Evolutionary conservation across 306 rosid genomes (phyloP).

Genomic region (Lupinus albus): DNA sequence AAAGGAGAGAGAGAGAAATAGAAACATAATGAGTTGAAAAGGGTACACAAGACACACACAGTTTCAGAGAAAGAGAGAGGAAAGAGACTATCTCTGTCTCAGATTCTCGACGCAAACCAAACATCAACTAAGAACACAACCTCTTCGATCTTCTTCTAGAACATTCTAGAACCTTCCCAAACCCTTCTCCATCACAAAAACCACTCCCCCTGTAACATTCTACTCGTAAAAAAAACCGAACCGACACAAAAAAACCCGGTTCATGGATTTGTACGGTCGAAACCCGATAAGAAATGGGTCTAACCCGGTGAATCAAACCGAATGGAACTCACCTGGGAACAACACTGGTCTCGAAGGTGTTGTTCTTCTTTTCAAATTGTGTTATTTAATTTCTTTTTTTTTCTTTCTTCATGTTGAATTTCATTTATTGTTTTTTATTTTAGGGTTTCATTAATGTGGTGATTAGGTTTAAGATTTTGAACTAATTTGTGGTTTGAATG

Average conservation of each 20-base stretch:
- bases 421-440: neutral
- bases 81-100: conserved; percentile 20
- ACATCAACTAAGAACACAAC: conserved; percentile 29
- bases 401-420: neutral
- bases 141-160: conserved; percentile 50
- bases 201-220: neutral
- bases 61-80: neutral
- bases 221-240: conserved; percentile 33
- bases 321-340: conserved; percentile 62
- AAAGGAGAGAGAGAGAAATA: too few relatives aligned
- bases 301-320: conserved; percentile 55
- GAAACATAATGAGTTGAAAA: conserved; percentile 11
- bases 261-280: conserved; percentile 74
- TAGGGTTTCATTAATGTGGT: conserved; percentile 56
- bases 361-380: neutral
- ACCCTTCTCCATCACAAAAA: conserved; percentile 14
- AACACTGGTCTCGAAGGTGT: conserved; percentile 71
- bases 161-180: conserved; percentile 43
- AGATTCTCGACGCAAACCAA: conserved; percentile 29
- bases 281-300: conserved; percentile 63
- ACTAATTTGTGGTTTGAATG: conserved; percentile 24
- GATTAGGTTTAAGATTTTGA: conserved; percentile 42
- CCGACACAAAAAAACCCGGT: conserved; percentile 3
- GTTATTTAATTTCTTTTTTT: neutral
- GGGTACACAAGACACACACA: conserved; percentile 43